Percentiles rank a stretch among this genome's conserved stretches.
phyloP scores from a whole-genome alignment of 1,139 yeast species.

The Yamadazyma siamensis region DNA sequence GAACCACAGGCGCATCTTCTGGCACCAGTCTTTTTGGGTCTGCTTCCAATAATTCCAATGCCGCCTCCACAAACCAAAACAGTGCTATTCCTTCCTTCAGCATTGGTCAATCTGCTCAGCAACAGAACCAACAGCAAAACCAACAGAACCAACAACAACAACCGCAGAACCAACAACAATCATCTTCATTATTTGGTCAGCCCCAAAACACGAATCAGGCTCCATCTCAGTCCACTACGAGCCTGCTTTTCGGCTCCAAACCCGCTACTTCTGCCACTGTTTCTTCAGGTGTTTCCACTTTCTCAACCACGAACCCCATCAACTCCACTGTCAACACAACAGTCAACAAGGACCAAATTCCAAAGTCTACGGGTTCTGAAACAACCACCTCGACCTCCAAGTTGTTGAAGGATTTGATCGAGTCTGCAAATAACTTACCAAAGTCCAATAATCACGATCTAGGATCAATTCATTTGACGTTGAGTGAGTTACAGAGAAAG shows the following conservation, averaged over 20 bases:
- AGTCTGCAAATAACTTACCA: constrained; percentile 70
- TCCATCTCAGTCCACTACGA: no score
- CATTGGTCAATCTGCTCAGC: constrained; percentile 9
- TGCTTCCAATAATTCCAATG: background rate
- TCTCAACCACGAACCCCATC: constrained; percentile 3
- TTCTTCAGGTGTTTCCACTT: no score
- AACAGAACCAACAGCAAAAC: constrained; percentile 4
- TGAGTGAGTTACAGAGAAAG: constrained; percentile 72
- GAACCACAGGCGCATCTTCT: constrained; percentile 2
- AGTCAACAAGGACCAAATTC: no score
- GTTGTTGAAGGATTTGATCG: constrained; percentile 58
- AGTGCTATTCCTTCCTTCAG: constrained; percentile 9
- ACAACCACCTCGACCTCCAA: constrained; percentile 11
- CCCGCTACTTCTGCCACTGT: constrained; percentile 1
- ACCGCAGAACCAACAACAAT: constrained; percentile 1
- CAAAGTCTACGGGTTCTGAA: no score
- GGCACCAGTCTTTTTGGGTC: constrained; percentile 8
- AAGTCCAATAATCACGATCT: constrained; percentile 55
- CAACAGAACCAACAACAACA: constrained; percentile 6
- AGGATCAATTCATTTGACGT: constrained; percentile 72
- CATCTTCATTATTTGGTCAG: no score
- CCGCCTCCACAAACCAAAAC: constrained; percentile 1
- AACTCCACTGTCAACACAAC: background rate
- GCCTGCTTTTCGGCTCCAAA: background rate
- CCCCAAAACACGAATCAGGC: no score